phyloP scores from a whole-genome alignment of 495 filamentous ascomycete species.

The Podospora pseudopauciseta region DNA sequence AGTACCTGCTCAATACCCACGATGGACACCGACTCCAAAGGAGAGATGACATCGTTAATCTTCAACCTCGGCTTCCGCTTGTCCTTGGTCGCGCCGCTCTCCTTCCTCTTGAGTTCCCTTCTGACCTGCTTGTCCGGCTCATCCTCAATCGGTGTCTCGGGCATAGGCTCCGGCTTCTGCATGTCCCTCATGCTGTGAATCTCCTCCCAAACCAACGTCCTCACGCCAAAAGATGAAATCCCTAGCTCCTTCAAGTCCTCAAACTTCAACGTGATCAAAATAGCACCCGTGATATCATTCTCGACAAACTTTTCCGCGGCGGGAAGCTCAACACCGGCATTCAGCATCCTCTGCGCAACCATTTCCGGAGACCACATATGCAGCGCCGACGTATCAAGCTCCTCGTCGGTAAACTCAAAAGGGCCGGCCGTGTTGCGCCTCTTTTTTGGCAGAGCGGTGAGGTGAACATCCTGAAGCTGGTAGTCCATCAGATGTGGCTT shows the following conservation, averaged over 20 bases:
- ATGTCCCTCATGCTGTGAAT: slow-evolving; percentile 69
- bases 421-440: slow-evolving; percentile 33
- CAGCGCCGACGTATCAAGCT: slow-evolving; percentile 56
- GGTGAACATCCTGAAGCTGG: slow-evolving; percentile 35
- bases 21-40: slow-evolving; percentile 81
- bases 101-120: slow-evolving; percentile 40
- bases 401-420: slow-evolving; percentile 50
- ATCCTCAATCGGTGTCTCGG: slow-evolving; percentile 55
- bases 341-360: slow-evolving; percentile 78
- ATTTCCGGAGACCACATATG: slow-evolving; percentile 65
- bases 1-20: slow-evolving; percentile 87
- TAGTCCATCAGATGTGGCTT: slow-evolving; percentile 34
- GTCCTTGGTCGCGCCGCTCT: slow-evolving; percentile 31
- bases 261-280: slow-evolving; percentile 80
- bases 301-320: slow-evolving; percentile 78
- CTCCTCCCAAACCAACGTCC: slow-evolving; percentile 79
- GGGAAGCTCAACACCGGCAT: slow-evolving; percentile 62
- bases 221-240: slow-evolving; percentile 88
- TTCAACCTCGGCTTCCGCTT: slow-evolving; percentile 41
- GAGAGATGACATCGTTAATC: slow-evolving; percentile 63
- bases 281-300: slow-evolving; percentile 85
- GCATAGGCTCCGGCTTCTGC: slow-evolving; percentile 51
- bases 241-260: slow-evolving; percentile 93
- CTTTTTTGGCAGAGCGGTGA: slow-evolving; percentile 30
- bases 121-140: slow-evolving; percentile 43